phyloP scores from a whole-genome alignment of 2,329 filamentous ascomycete genomes.

The Ceratocystis huliohia region DNA sequence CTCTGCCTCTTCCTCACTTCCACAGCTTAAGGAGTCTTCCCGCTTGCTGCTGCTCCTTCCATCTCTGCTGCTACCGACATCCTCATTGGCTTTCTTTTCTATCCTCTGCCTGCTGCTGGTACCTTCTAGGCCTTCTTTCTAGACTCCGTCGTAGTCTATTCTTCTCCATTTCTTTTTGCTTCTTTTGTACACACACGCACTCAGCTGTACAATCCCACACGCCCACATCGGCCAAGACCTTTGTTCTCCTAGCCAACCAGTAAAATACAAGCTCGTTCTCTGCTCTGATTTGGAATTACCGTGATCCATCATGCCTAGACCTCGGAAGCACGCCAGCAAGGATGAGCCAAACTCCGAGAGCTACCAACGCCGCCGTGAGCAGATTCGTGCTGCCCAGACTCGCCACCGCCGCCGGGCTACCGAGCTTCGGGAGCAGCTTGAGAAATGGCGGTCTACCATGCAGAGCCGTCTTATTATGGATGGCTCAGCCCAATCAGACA shows the following conservation, averaged over 20 bases:
- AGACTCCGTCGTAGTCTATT: neutral
- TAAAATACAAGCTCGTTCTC: neutral
- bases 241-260: neutral
- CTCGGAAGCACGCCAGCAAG: conserved; percentile 15
- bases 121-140: neutral
- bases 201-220: neutral
- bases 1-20: neutral
- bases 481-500: conserved; percentile 30
- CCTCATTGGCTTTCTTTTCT: neutral
- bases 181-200: neutral
- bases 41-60: neutral
- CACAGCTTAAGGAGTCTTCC: too few relatives aligned
- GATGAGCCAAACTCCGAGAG: conserved; percentile 26
- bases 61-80: neutral
- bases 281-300: neutral
- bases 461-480: conserved; percentile 35
- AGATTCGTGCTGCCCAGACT: conserved; percentile 42
- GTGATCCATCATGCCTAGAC: neutral
- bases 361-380: conserved; percentile 32
- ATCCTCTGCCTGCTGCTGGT: neutral
- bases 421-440: conserved; percentile 42
- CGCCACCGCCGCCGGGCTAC: conserved; percentile 45
- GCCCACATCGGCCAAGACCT: neutral
- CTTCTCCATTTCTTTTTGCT: too few relatives aligned
- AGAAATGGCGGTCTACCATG: conserved; percentile 37